phyloP scores from a whole-genome alignment of 345 rosid genomes.

The Sapria himalayana region DNA sequence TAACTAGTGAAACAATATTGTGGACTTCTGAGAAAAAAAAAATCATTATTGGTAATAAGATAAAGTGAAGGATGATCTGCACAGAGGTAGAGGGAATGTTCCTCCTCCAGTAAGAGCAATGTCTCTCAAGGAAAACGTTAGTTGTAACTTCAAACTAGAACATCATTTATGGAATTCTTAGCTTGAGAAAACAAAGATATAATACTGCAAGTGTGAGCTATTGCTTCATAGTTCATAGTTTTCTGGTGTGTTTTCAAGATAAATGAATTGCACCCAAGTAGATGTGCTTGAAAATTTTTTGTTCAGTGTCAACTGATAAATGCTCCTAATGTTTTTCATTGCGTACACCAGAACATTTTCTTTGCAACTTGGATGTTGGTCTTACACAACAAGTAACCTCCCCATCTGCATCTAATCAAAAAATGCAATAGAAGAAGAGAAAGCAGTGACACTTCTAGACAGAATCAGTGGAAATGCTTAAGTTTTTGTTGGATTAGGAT shows the following conservation, averaged over 20 bases:
- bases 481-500: slow-evolving; percentile 17
- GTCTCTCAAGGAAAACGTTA: slow-evolving; percentile 42
- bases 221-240: slow-evolving; percentile 66
- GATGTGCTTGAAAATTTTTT: slow-evolving; percentile 16
- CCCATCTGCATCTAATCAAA: slow-evolving; percentile 30
- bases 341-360: slow-evolving; percentile 11
- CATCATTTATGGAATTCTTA: slow-evolving; percentile 43
- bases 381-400: too few relatives aligned
- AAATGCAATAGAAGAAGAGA: slow-evolving; percentile 59
- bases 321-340: slow-evolving; percentile 12
- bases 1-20: slow-evolving; percentile 35
- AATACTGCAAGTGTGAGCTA: slow-evolving; percentile 54
- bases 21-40: slow-evolving; percentile 64
- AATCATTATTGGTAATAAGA: slow-evolving; percentile 78
- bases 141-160: slow-evolving; percentile 40
- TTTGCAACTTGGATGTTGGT: slow-evolving; percentile 13
- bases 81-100: slow-evolving; percentile 50
- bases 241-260: slow-evolving; percentile 39
- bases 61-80: slow-evolving; percentile 69
- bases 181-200: slow-evolving; percentile 37
- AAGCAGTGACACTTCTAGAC: slow-evolving; percentile 50
- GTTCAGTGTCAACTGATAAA: not conserved
- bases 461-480: slow-evolving; percentile 34
- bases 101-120: slow-evolving; percentile 29
- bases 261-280: slow-evolving; percentile 52